A percentile compares a stretch with the other conserved stretches of the same genome.
phyloP scores from a whole-genome alignment of 495 filamentous ascomycete species.

The Penicillium mononematosum region DNA sequence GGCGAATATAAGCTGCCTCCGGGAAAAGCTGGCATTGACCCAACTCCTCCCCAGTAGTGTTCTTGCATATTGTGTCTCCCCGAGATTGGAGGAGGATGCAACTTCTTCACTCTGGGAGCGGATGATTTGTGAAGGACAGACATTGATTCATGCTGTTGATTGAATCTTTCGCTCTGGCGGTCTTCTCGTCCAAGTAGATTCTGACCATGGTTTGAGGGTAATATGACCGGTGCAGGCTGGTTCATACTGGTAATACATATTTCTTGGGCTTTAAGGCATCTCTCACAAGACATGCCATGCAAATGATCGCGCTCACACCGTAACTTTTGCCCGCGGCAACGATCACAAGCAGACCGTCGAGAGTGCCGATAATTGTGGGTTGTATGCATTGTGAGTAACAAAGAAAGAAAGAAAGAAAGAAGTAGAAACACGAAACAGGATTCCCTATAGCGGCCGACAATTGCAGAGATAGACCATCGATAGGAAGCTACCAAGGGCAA shows the following conservation, averaged over 20 bases:
- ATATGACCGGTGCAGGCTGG: slow-evolving; percentile 13
- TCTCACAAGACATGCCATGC: slow-evolving; percentile 28
- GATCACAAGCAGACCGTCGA: slow-evolving; percentile 42
- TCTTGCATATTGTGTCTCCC: slow-evolving; percentile 1
- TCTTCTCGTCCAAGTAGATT: slow-evolving; percentile 7
- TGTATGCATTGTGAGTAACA: slow-evolving; percentile 17
- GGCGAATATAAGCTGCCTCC: background rate
- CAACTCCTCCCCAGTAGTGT: slow-evolving; percentile 10
- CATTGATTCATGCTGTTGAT: slow-evolving; percentile 3
- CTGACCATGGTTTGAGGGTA: slow-evolving; percentile 2
- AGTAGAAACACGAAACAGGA: background rate
- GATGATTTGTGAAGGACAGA: slow-evolving; percentile 19
- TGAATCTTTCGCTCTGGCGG: slow-evolving; percentile 1
- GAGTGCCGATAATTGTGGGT: slow-evolving; percentile 28
- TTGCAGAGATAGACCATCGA: background rate
- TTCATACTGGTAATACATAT: slow-evolving; percentile 26
- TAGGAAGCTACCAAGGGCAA: background rate
- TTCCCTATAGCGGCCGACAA: background rate
- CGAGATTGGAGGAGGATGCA: background rate
- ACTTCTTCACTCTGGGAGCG: slow-evolving; percentile 19
- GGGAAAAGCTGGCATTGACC: background rate
- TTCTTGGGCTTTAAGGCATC: slow-evolving; percentile 32
- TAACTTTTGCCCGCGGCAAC: slow-evolving; percentile 43
- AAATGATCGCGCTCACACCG: slow-evolving; percentile 37
- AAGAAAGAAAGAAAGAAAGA: no score